A percentile compares a stretch with the other conserved stretches of the same genome.
Conservation (phyloP, 257 asterid species). For the Solanum chiquidenum region DNA sequence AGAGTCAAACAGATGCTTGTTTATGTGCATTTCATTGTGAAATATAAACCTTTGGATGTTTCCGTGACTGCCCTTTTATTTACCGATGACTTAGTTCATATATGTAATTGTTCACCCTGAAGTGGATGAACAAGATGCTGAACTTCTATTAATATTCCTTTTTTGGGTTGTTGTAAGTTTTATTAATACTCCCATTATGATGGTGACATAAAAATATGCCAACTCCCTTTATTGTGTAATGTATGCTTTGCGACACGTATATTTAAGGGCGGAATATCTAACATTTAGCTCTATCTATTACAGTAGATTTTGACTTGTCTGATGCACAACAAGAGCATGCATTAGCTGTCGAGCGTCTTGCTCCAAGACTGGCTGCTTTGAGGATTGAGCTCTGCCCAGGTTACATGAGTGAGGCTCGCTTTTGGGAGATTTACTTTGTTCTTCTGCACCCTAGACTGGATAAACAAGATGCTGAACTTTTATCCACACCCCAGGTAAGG, state of each 20-base stretch:
- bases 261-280: background rate
- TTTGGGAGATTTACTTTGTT: conserved; percentile 91
- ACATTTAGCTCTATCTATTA: background rate
- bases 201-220: background rate
- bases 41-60: background rate
- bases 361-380: conserved; percentile 73
- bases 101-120: background rate
- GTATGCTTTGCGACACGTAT: background rate
- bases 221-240: background rate
- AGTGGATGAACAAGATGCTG: background rate
- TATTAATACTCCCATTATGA: background rate
- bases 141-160: background rate
- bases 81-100: background rate
- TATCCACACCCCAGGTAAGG: conserved; percentile 78
- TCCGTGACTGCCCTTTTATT: background rate
- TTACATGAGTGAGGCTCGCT: conserved; percentile 68
- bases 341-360: conserved; percentile 70
- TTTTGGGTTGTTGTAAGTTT: background rate
- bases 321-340: conserved; percentile 93
- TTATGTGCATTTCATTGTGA: background rate
- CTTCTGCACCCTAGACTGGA: conserved; percentile 72
- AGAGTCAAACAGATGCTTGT: background rate
- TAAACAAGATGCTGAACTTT: conserved; percentile 47
- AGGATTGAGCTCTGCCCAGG: conserved; percentile 89
- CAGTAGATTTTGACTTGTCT: conserved; percentile 62